Evolutionary conservation across 179 eudicot species (phyloP).

Genomic region (Nepenthes alata): DNA sequence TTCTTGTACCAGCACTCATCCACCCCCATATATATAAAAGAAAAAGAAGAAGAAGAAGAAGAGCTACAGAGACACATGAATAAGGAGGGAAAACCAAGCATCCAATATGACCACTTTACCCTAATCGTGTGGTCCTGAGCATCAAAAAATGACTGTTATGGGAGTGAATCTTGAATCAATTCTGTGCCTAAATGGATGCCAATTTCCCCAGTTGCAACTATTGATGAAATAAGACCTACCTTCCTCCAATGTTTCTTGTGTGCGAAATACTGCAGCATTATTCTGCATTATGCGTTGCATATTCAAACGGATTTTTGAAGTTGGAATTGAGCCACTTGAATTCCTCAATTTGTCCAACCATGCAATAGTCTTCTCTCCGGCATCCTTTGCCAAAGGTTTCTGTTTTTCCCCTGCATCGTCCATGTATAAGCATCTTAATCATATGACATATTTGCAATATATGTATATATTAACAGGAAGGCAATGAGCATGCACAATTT

Average conservation of each 20-base stretch:
- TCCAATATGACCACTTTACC: too few relatives aligned
- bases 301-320: constrained; percentile 74
- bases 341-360: constrained; percentile 92
- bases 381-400: constrained; percentile 67
- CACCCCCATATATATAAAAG: too few relatives aligned
- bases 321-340: constrained; percentile 77
- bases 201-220: too few relatives aligned
- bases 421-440: constrained; percentile 5
- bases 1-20: too few relatives aligned
- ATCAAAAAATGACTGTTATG: too few relatives aligned
- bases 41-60: too few relatives aligned
- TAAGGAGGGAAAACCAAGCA: too few relatives aligned
- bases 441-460: not conserved
- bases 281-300: constrained; percentile 98
- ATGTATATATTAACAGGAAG: not conserved
- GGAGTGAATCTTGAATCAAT: too few relatives aligned
- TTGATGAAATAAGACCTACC: constrained; percentile 24
- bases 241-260: constrained; percentile 89
- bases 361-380: constrained; percentile 83
- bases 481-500: too few relatives aligned
- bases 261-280: constrained; percentile 96
- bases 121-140: too few relatives aligned
- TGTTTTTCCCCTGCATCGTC: constrained; percentile 63
- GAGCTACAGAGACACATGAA: too few relatives aligned
- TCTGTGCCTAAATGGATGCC: too few relatives aligned